These are phyloP conservation scores for Globisporangium apiculatum DNA, from an alignment of 352 stramenopile genomes.

Conservation along the genomic window DNA sequence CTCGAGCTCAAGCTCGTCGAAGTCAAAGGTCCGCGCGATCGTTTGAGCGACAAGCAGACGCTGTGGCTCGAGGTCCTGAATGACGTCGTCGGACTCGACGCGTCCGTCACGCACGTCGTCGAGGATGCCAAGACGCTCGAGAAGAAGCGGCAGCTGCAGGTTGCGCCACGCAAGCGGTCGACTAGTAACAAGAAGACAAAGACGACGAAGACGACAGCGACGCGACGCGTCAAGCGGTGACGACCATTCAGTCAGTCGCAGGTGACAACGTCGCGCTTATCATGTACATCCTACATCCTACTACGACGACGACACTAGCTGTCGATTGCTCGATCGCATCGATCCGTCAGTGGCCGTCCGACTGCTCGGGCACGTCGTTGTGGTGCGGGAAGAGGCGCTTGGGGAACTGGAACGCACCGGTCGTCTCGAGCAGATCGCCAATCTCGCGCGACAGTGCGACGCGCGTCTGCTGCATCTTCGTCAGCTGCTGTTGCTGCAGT, in stretches of 20 bases:
- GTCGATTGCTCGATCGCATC: too few species aligned
- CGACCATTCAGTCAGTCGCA: too few species aligned
- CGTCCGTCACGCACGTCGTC: constrained; percentile 66
- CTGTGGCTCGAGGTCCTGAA: constrained; percentile 70
- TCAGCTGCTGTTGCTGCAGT: background rate
- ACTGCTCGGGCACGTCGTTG: constrained; percentile 6
- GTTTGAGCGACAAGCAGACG: constrained; percentile 77
- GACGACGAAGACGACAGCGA: constrained; percentile 1
- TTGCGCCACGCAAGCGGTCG: too few species aligned
- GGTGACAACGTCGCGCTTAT: too few species aligned
- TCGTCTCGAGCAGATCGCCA: constrained; percentile 15
- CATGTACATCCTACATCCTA: too few species aligned
- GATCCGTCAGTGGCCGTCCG: too few species aligned
- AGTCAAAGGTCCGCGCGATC: constrained; percentile 82
- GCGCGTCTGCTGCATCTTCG: background rate
- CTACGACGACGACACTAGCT: too few species aligned
- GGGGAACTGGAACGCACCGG: constrained; percentile 31
- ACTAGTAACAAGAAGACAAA: constrained; percentile 12
- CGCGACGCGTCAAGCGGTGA: too few species aligned
- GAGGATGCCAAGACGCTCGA: constrained; percentile 44
- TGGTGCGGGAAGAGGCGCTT: constrained; percentile 21
- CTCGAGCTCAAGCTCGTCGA: constrained; percentile 66
- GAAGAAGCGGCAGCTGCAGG: constrained; percentile 19
- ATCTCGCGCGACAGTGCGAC: constrained; percentile 21
- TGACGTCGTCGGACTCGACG: constrained; percentile 41